Evolutionary conservation across 805 yeast species (phyloP).

Genomic region (Kazachstania bromeliacearum): DNA sequence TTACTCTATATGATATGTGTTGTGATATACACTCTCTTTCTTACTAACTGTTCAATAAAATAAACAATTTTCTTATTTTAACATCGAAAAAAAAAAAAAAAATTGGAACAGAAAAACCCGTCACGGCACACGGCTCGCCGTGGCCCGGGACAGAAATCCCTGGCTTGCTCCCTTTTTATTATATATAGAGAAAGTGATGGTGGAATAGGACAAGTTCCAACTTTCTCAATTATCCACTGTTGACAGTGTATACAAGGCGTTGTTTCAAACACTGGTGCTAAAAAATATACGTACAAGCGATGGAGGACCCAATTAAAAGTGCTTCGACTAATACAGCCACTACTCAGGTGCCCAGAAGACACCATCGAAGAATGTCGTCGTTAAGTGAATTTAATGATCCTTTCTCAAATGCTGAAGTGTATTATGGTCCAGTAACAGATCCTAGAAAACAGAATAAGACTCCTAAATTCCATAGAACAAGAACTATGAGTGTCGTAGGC

Average conservation of each 20-base stretch:
- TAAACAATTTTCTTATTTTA: too few species aligned
- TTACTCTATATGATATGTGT: too few species aligned
- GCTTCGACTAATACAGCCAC: background rate
- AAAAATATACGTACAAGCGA: background rate
- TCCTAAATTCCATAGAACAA: conserved; percentile 36
- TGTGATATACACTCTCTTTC: too few species aligned
- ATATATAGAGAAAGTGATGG: too few species aligned
- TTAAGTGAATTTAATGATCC: conserved; percentile 49
- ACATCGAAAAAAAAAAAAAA: background rate
- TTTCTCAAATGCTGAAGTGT: conserved; percentile 55
- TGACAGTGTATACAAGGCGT: too few species aligned
- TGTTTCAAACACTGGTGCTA: too few species aligned
- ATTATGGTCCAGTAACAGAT: conserved; percentile 56
- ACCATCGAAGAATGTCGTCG: conserved; percentile 31
- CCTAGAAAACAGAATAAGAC: conserved; percentile 35
- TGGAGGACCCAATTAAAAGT: background rate
- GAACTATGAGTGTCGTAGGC: conserved; percentile 47
- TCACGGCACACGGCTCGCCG: background rate
- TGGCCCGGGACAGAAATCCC: conserved; percentile 1
- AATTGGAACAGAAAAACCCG: too few species aligned
- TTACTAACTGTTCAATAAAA: too few species aligned
- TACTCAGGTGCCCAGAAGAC: conserved; percentile 1
- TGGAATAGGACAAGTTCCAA: too few species aligned
- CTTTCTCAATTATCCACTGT: too few species aligned
- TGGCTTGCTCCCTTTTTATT: too few species aligned